Percentiles rank a stretch among this genome's conserved stretches.
phyloP scores from a whole-genome alignment of 2,329 filamentous ascomycete genomes.

The Cladophialophora bantiana region DNA sequence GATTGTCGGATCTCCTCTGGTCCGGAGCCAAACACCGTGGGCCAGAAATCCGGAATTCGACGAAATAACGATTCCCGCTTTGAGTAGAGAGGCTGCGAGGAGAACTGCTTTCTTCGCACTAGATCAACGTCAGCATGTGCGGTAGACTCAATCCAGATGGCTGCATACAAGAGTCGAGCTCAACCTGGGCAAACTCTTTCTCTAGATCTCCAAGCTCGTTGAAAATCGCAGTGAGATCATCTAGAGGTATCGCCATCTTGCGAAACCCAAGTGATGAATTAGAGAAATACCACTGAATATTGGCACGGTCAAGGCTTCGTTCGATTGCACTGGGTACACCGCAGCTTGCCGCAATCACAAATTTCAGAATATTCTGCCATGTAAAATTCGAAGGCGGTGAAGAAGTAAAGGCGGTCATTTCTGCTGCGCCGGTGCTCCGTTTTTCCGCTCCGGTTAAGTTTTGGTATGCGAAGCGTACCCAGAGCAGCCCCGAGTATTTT shows the following conservation, averaged over 20 bases:
- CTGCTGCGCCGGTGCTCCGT: background rate
- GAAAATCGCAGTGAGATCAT: slow-evolving; percentile 44
- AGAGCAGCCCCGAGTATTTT: no score
- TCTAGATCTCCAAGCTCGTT: slow-evolving; percentile 77
- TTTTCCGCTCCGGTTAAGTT: background rate
- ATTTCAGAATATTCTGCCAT: slow-evolving; percentile 30
- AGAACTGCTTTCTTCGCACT: slow-evolving; percentile 38
- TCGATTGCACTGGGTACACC: background rate
- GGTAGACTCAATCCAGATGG: background rate
- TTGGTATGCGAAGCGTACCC: no score
- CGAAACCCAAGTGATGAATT: background rate
- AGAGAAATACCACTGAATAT: background rate
- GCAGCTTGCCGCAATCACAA: slow-evolving; percentile 2
- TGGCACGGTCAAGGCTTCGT: background rate
- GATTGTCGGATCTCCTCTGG: slow-evolving; percentile 86
- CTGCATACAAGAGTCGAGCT: slow-evolving; percentile 78
- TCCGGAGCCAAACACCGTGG: slow-evolving; percentile 87
- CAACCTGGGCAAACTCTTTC: slow-evolving; percentile 81
- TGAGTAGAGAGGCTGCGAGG: slow-evolving; percentile 69
- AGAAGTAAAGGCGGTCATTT: background rate
- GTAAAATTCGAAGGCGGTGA: slow-evolving; percentile 27
- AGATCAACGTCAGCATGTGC: background rate
- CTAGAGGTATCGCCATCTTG: slow-evolving; percentile 30
- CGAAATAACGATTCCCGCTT: slow-evolving; percentile 74
- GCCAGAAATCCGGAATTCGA: slow-evolving; percentile 89